Conservation (phyloP, 768 basidiomycete genomes). For the Rhizopogon vinicolor region DNA sequence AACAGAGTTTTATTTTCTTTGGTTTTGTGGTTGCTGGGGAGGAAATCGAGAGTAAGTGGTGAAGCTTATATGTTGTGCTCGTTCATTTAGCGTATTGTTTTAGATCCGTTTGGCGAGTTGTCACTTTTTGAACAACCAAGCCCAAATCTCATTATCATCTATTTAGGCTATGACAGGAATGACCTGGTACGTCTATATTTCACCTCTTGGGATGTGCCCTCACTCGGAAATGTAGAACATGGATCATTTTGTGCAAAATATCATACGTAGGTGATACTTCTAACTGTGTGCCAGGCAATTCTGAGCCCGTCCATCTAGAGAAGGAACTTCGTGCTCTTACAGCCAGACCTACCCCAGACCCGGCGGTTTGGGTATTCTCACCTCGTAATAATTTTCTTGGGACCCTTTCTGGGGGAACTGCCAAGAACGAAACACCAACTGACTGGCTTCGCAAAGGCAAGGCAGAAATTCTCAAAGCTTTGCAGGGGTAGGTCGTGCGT, state of each 20-base stretch:
- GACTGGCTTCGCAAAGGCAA: neutral
- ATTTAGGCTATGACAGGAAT: conserved; percentile 60
- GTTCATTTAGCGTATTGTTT: neutral
- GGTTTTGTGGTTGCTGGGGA: conserved; percentile 71
- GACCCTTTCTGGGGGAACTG: neutral
- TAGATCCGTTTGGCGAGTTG: conserved; percentile 41
- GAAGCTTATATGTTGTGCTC: neutral
- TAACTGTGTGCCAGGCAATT: neutral
- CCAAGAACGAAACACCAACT: neutral
- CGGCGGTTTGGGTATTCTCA: conserved; percentile 54
- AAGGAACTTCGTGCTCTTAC: conserved; percentile 62
- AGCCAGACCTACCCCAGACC: conserved; percentile 51
- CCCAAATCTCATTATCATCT: neutral
- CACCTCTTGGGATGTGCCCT: neutral
- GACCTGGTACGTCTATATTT: conserved; percentile 44
- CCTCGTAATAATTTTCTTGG: conserved; percentile 34
- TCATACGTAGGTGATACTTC: conserved; percentile 45
- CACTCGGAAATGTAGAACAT: conserved; percentile 38
- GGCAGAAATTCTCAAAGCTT: neutral
- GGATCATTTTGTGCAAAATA: conserved; percentile 65
- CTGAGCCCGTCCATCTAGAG: conserved; percentile 23
- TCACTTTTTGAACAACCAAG: neutral
- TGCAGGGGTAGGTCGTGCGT: neutral
- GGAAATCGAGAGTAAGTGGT: conserved; percentile 62
- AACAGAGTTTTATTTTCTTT: conserved; percentile 63